Percentiles rank a stretch among this genome's conserved stretches.
Conservation (phyloP, 2,329 filamentous ascomycete genomes). For the Lasiodiplodia sp. region DNA sequence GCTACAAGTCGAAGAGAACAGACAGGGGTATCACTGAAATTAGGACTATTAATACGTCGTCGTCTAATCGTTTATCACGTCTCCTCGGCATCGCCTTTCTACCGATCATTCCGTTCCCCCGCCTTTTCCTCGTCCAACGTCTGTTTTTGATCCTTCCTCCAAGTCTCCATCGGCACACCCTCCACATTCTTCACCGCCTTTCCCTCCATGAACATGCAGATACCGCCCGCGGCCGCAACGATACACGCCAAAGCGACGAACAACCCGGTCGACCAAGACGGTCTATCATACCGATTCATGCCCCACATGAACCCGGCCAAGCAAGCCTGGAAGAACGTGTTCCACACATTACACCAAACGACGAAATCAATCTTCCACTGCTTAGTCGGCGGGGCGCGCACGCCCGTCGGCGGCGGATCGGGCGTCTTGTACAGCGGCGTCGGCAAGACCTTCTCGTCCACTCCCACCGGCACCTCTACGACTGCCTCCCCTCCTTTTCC, state of each 20-base stretch:
- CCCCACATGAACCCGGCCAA: slow-evolving; percentile 86
- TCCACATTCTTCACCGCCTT: slow-evolving; percentile 53
- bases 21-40: not conserved
- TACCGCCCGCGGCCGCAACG: slow-evolving; percentile 71
- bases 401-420: slow-evolving; percentile 73
- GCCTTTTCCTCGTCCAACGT: slow-evolving; percentile 1
- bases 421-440: slow-evolving; percentile 70
- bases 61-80: not conserved
- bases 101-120: not conserved
- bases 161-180: slow-evolving; percentile 32
- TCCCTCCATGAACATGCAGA: slow-evolving; percentile 75
- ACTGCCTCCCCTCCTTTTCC: slow-evolving; percentile 38
- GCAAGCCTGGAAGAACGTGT: slow-evolving; percentile 78
- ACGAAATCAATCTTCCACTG: slow-evolving; percentile 82
- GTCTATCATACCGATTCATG: slow-evolving; percentile 74
- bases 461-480: slow-evolving; percentile 31
- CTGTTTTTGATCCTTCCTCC: slow-evolving; percentile 1
- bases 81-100: not conserved
- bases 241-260: slow-evolving; percentile 79
- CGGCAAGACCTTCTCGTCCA: slow-evolving; percentile 64
- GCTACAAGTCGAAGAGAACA: too few relatives aligned
- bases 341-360: slow-evolving; percentile 78
- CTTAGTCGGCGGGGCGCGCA: slow-evolving; percentile 70
- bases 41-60: not conserved
- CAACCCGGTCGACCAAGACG: slow-evolving; percentile 79